Evolutionary conservation across 164 flowering plant species (phyloP).

Genomic region (Euptelea pleiosperma): DNA sequence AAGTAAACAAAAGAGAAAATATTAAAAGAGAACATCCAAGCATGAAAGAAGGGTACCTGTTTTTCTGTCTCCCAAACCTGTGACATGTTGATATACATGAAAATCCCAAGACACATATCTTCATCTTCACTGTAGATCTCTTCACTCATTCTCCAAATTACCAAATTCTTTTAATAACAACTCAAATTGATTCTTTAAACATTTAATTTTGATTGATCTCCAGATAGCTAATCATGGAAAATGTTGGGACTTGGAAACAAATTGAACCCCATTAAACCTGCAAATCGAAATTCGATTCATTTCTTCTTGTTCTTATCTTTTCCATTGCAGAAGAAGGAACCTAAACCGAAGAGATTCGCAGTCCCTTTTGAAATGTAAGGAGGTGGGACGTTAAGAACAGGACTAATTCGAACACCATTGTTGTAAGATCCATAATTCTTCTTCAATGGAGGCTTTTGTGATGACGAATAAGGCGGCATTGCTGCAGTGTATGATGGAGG

Average conservation of each 20-base stretch:
- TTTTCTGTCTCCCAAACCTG: slow-evolving; percentile 35
- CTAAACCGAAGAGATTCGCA: slow-evolving; percentile 53
- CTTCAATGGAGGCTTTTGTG: slow-evolving; percentile 38
- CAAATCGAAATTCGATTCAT: too few relatives aligned
- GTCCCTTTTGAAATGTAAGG: slow-evolving; percentile 54
- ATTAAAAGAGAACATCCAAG: slow-evolving; percentile 9
- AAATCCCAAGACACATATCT: slow-evolving; percentile 2
- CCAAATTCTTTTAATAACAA: background rate
- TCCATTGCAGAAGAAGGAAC: slow-evolving; percentile 61
- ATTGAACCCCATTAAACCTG: too few relatives aligned
- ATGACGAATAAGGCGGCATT: too few relatives aligned
- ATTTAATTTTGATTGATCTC: background rate
- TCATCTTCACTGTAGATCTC: slow-evolving; percentile 1
- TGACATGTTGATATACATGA: slow-evolving; percentile 31
- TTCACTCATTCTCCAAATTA: background rate
- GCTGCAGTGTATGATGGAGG: slow-evolving; percentile 15
- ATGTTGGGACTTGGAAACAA: background rate
- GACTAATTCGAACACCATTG: slow-evolving; percentile 48
- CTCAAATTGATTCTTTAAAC: background rate
- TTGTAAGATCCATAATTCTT: slow-evolving; percentile 44
- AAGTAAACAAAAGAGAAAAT: background rate
- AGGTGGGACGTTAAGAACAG: slow-evolving; percentile 65
- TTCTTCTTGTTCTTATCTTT: slow-evolving; percentile 63
- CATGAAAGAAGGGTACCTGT: slow-evolving; percentile 36
- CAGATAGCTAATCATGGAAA: too few relatives aligned